Conservation (phyloP, 192 early-diverging fungal genomes). For the Thamnidium elegans region DNA sequence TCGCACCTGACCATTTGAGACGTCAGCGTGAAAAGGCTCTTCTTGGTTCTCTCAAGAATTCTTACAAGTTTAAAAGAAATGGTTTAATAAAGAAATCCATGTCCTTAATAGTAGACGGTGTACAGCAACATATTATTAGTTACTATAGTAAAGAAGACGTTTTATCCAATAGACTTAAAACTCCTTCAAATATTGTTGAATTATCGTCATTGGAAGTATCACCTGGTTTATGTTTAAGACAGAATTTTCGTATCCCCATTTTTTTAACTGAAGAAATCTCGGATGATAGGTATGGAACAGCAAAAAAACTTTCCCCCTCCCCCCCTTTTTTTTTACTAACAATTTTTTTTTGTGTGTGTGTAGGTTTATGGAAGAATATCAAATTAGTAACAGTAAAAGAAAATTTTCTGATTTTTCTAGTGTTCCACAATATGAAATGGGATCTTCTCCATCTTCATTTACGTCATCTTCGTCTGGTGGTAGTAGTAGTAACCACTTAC, state of each 20-base stretch:
- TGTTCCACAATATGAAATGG: background rate
- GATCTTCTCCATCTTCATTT: background rate
- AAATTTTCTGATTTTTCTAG: constrained; percentile 9
- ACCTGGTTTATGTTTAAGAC: constrained; percentile 50
- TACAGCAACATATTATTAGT: constrained; percentile 53
- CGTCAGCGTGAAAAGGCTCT: constrained; percentile 48
- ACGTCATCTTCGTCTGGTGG: background rate
- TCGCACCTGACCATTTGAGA: background rate
- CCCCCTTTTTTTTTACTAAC: no score
- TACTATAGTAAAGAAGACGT: constrained; percentile 61
- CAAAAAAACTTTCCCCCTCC: no score
- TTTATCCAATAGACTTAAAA: constrained; percentile 43
- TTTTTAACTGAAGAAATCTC: constrained; percentile 17
- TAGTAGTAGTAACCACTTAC: no score
- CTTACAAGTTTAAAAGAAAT: constrained; percentile 54
- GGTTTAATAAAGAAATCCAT: constrained; percentile 81
- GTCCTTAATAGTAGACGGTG: constrained; percentile 63
- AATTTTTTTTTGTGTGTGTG: no score
- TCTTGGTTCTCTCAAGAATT: constrained; percentile 50
- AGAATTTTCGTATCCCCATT: constrained; percentile 54
- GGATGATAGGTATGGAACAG: constrained; percentile 2
- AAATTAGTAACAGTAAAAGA: constrained; percentile 10
- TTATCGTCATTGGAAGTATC: constrained; percentile 51
- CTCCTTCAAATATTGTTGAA: constrained; percentile 45
- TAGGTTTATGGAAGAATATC: background rate